phyloP scores from a whole-genome alignment of 495 filamentous ascomycete species.

The Polyplosphaeria fusca region DNA sequence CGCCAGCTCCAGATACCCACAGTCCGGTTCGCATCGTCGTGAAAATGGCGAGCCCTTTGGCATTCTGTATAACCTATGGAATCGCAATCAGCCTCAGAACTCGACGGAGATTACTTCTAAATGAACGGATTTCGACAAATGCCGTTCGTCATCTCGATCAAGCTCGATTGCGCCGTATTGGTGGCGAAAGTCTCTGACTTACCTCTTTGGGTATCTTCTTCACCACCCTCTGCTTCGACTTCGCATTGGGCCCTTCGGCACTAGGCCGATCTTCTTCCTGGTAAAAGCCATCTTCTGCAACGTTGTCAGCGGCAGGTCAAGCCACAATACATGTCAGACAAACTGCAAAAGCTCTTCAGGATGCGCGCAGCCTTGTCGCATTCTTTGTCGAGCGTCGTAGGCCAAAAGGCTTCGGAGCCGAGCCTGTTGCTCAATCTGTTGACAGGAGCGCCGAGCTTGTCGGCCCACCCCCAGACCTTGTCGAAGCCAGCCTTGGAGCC shows the following conservation, averaged over 20 bases:
- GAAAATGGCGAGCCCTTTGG: constrained; percentile 85
- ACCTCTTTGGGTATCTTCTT: constrained; percentile 77
- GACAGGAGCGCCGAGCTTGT: constrained; percentile 60
- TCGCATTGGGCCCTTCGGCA: constrained; percentile 55
- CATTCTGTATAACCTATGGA: constrained; percentile 71
- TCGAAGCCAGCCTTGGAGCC: constrained; percentile 49
- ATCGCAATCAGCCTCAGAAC: no score
- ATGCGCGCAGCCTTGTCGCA: constrained; percentile 81
- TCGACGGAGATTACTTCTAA: no score
- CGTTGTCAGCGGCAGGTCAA: constrained; percentile 7
- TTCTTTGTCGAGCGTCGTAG: constrained; percentile 74
- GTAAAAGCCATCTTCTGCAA: constrained; percentile 59
- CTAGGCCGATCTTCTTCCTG: constrained; percentile 44
- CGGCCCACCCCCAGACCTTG: constrained; percentile 45
- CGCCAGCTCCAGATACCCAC: constrained; percentile 85
- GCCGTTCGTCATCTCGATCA: no score
- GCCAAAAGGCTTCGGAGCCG: constrained; percentile 74
- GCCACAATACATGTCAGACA: constrained; percentile 15
- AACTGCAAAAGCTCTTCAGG: constrained; percentile 72
- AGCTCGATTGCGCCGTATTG: no score
- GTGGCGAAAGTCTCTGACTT: no score
- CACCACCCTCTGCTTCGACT: constrained; percentile 60
- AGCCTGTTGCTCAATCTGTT: constrained; percentile 71
- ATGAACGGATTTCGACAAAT: no score
- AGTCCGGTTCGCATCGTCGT: constrained; percentile 90